phyloP scores from a whole-genome alignment of 176 grass and related monocot genomes.

The Puccinellia tenuiflora region DNA sequence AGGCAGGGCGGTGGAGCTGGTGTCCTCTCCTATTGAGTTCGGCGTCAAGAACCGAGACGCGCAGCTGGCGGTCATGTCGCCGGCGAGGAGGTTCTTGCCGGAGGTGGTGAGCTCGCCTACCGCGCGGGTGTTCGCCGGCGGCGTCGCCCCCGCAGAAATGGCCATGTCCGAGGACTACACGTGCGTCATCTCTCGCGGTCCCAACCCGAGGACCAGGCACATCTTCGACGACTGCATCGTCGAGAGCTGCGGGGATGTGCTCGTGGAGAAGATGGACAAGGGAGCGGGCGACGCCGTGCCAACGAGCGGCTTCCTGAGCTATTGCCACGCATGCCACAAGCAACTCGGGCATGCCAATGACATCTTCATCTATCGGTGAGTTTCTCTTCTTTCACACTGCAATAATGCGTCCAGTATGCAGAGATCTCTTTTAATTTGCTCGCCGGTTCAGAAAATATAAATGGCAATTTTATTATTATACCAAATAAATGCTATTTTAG shows the following conservation, averaged over 20 bases:
- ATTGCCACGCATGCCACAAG: slow-evolving; percentile 68
- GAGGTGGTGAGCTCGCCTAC: slow-evolving; percentile 41
- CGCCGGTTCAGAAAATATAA: slow-evolving; percentile 8
- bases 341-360: slow-evolving; percentile 44
- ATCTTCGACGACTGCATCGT: slow-evolving; percentile 88
- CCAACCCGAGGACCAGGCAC: slow-evolving; percentile 78
- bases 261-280: slow-evolving; percentile 1
- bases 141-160: slow-evolving; percentile 40
- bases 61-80: slow-evolving; percentile 60
- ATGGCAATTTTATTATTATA: not conserved
- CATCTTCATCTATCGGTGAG: slow-evolving; percentile 60
- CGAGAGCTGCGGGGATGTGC: slow-evolving; percentile 52
- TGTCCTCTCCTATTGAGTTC: slow-evolving; percentile 79
- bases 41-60: slow-evolving; percentile 78
- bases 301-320: slow-evolving; percentile 42
- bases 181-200: slow-evolving; percentile 90
- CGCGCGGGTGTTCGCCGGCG: slow-evolving; percentile 34
- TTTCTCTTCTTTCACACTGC: not conserved
- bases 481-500: not conserved
- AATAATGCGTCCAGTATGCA: not conserved
- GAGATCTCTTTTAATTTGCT: not conserved
- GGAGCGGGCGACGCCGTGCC: not conserved
- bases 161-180: slow-evolving; percentile 91
- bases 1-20: slow-evolving; percentile 20
- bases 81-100: slow-evolving; percentile 50